phyloP scores from a whole-genome alignment of 2,329 filamentous ascomycete species.

The Cercospora zeae-maydis region DNA sequence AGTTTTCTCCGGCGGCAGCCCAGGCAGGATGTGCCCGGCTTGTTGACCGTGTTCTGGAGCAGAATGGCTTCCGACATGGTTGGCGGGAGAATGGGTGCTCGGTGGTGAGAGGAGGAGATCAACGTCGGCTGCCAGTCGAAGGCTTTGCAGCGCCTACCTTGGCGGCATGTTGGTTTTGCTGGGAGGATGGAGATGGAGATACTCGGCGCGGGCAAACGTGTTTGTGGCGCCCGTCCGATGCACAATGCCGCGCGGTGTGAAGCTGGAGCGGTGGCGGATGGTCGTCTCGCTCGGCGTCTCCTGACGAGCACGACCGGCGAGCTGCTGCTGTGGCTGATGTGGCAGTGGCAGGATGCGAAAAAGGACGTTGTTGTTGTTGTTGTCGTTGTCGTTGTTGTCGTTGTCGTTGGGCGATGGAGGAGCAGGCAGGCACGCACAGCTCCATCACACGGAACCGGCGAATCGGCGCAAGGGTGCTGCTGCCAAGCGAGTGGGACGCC shows the following conservation, averaged over 20 bases:
- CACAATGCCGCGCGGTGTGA: neutral
- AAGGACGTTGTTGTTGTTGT: neutral
- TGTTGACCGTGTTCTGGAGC: constrained; percentile 24
- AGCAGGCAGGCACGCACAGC: neutral
- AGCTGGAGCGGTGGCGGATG: neutral
- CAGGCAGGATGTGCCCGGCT: constrained; percentile 30
- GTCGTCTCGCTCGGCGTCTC: neutral
- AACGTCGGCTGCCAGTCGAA: neutral
- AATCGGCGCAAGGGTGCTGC: neutral
- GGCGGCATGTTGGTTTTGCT: neutral
- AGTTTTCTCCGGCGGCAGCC: constrained; percentile 31
- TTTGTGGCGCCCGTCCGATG: neutral
- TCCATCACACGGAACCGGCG: neutral
- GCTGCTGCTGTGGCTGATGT: neutral
- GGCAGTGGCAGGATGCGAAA: neutral
- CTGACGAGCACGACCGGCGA: neutral
- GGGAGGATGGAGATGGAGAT: neutral
- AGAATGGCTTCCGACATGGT: constrained; percentile 21
- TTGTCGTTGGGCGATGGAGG: neutral
- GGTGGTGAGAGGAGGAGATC: constrained; percentile 8
- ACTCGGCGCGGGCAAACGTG: neutral
- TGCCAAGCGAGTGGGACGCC: constrained; percentile 1
- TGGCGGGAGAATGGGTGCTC: neutral
- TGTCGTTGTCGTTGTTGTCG: neutral
- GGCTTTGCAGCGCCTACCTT: neutral